Base-by-base conservation (phyloP, 345 rosid species). In the Eucalyptus polyanthemos region DNA sequence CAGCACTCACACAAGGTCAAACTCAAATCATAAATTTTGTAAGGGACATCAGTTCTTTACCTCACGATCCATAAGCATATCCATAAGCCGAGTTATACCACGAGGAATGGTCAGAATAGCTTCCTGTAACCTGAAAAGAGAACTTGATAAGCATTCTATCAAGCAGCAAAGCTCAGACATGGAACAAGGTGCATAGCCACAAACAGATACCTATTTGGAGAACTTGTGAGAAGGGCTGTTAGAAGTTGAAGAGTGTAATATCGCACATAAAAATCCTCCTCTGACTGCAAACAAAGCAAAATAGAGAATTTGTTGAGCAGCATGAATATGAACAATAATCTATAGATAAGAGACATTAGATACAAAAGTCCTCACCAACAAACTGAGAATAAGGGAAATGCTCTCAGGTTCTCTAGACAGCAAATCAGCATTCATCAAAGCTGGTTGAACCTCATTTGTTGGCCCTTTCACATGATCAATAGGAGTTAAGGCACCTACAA, bases 11-110 rank as follows among this genome's bases (percentile, higher is more conserved):
- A 37, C 11, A 37, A 72, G 45, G 81, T 72, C 81, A 72, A 37
- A 72, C 81, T 45, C 67, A 40, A 25, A 62, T 53, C 54, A 72
- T 88, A 72, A 86, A 37, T 37, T 72, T 37, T 11, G 27, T 72
- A 72, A 72, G 8, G 25, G 25, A 72, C 81, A 72, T 37, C 81
- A 89, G 86, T 87, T 89, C 85, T 86, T 85, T 92, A 98, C 99
- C 99, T 98, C 99, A 89, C 99, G 97, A 92, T 97, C 99, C 98
- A 97, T 96, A 89, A 98, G 97, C 99, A 98, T 97, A 92, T 98
- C 99, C 99, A 98, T 97, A 44, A 98, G 97, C 88, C 97, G 94
- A 87, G 99, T 98, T 92, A 98, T 96, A 89, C 99, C 99, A 67
- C 98, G 99, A 88, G 99, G 99, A 92, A 95, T 96, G 87, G 96